Conservation (phyloP, 495 filamentous ascomycete species). For the Penicillium coffeae region DNA sequence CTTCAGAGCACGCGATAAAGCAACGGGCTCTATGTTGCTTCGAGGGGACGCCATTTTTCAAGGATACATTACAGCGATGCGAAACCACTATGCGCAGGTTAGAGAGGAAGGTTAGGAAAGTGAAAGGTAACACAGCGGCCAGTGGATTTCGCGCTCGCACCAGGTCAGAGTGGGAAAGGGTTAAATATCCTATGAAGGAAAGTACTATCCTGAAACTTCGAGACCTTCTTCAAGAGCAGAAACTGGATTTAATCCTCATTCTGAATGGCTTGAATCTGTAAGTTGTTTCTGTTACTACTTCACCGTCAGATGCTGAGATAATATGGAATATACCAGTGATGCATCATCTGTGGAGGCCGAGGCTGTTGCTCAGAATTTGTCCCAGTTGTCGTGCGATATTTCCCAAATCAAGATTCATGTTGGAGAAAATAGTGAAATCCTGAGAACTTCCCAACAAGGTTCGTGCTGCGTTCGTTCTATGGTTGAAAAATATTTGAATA, state of each 20-base stretch:
- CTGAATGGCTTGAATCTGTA: background rate
- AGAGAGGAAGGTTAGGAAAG: background rate
- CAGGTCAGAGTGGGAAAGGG: background rate
- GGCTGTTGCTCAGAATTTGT: background rate
- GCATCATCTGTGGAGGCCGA: background rate
- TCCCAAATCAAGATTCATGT: background rate
- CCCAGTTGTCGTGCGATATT: background rate
- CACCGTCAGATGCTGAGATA: background rate
- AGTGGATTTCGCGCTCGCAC: background rate
- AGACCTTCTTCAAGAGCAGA: background rate
- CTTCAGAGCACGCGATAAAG: slow-evolving; percentile 1
- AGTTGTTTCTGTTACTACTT: background rate
- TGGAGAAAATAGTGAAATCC: background rate
- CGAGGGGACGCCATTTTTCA: background rate
- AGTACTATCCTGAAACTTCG: background rate
- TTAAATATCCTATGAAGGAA: background rate
- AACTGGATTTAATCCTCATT: background rate
- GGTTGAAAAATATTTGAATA: background rate
- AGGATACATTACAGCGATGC: background rate
- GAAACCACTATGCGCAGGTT: background rate
- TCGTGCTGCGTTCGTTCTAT: background rate
- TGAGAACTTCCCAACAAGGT: background rate
- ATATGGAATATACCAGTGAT: background rate
- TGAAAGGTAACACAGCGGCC: background rate
- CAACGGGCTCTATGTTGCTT: background rate